Evolutionary conservation across 1,139 yeast species (phyloP), one percentile per base, ranked within the genome.

Genomic region (Hemisphaericaspora subhashii): DNA sequence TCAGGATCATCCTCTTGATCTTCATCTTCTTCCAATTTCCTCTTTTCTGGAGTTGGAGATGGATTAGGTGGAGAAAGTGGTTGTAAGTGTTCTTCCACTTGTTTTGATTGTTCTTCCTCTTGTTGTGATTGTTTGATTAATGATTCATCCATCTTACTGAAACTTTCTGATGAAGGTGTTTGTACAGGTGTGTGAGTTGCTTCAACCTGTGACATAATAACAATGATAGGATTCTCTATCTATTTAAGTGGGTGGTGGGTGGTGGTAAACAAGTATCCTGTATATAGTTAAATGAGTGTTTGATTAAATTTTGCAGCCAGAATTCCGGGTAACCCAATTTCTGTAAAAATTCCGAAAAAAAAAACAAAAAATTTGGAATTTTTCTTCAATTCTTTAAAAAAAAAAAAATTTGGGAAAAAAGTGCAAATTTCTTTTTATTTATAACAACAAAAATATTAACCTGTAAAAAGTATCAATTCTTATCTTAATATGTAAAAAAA

Each of bases 41-140:
- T 66, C 48, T 67, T 66, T 40, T 64, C 71, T 0, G 75, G 74
- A 34, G 68, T 60, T 7, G 75, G 76, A 4, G 72, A 64, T 3
- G 74, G 75, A 40, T 67, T 66, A 5, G 76, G 76, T 3, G 76
- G 74, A 31, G 73, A 67, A 35, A 70, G 66, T 4, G 75, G 76
- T 45, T 66, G 64, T 39, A 63, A 66, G 61, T 34, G 47, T 46
- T 32, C 33, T 44, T 29, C 43, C 45, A 12, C 27, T 36, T 21
- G 37, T 15, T 18, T n/a, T 35, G 18, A 26, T 23, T 35, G 39
- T 32, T 35, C 37, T 20, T 27, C 12, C 9, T 11, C 23, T 17
- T 30, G 27, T 18, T 31, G 16, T 31, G 22, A 9, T 21, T 31
- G 12, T 21, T 10, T 21, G 11, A 34, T 33, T 28, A 32, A 27